Evolutionary conservation across 345 rosid genomes (phyloP), one percentile per base, ranked within the genome.

Genomic region (Eucalyptus pauciflora): DNA sequence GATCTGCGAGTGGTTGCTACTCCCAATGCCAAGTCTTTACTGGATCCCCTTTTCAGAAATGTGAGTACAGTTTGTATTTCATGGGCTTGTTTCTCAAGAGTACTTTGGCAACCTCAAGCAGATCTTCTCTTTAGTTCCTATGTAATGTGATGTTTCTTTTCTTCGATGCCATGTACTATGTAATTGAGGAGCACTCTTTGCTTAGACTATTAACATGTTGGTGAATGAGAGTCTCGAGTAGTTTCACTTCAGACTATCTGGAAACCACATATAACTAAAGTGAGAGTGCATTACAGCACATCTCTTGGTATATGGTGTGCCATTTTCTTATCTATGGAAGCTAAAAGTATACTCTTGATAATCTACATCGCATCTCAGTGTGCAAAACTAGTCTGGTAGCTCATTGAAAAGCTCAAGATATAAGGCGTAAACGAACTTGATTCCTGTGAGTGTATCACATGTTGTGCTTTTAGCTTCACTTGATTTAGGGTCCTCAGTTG

Each of bases 1-100:
- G 91, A 87, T 92, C 88, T 97, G 24, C 93, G 94, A 88, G 97
- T 96, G 90, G 92, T 96, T 83, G 95, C 99, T 45, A 97, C 99
- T 90, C 99, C 95, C 37, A 97, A 95, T 92, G 98, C 99, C 89
- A 94, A 96, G 95, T 91, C 95, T n/a, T 94, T 96, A 95, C 90
- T 96, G 79, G 96, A 96, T 90, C 98, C 96, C 85, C 96, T 96
- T 89, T 96, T 96, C 87, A 92, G 67, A 81, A 93, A 95, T 91
- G 98, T 95, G 92, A 91, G 98, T 89, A 81, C 17, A 86, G 5
- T 76, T 76, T 37, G 49, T 52, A 48, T 22, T 71, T 50, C 86
- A 48, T n/a, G 54, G 54, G 87, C 37, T 85, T 85, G 86, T 48
- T 48, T 85, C 37, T 46, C 54, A 27, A 27, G 33, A 48, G 41